phyloP scores from a whole-genome alignment of 2,329 filamentous ascomycete species.

The Aspergillus alliaceus region DNA sequence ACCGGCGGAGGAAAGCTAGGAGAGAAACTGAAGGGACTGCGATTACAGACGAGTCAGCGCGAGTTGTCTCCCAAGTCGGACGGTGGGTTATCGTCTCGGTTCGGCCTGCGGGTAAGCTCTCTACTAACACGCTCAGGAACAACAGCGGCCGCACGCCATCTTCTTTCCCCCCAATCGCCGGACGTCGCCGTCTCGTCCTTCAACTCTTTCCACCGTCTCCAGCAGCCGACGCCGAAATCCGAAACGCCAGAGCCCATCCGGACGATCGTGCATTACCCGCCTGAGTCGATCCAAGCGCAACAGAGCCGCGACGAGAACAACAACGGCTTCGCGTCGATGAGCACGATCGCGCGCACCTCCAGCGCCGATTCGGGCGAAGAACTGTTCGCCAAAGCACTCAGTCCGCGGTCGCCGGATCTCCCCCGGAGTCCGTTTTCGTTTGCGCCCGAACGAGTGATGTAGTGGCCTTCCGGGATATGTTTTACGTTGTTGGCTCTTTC shows the following conservation, averaged over 20 bases:
- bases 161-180: conserved; percentile 62
- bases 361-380: conserved; percentile 68
- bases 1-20: conserved; percentile 68
- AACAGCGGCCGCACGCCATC: conserved; percentile 35
- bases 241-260: conserved; percentile 17
- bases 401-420: conserved; percentile 82
- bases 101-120: fast-evolving
- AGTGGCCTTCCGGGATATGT: not conserved
- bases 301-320: conserved; percentile 25
- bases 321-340: conserved; percentile 32
- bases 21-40: conserved; percentile 78
- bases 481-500: conserved; percentile 7
- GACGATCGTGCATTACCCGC: conserved; percentile 41
- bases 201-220: conserved; percentile 56
- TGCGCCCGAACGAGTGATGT: conserved; percentile 30
- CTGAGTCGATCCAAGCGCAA: conserved; percentile 37
- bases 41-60: conserved; percentile 69
- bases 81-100: conserved; percentile 45
- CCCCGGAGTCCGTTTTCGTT: conserved; percentile 77
- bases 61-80: conserved; percentile 58
- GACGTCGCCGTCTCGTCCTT: conserved; percentile 65
- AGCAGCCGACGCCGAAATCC: conserved; percentile 18
- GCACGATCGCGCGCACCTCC: conserved; percentile 32
- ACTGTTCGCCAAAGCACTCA: conserved; percentile 83
- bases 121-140: not conserved